Evolutionary conservation across 176 grass and related monocot species (phyloP), one percentile per base, ranked within the genome.

Genomic region (Areca catechu): DNA sequence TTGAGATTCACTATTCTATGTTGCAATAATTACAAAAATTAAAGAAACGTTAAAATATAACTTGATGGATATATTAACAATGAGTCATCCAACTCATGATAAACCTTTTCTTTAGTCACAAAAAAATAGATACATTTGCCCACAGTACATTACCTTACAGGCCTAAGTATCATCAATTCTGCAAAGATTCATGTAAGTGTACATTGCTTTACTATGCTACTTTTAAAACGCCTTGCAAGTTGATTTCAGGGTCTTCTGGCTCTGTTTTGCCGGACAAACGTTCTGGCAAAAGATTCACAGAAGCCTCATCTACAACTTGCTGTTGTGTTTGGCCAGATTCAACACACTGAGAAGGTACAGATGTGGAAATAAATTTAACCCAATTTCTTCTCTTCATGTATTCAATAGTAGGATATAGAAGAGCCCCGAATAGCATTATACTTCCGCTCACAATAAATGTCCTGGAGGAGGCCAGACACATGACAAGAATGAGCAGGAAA

Each of bases 401-500:
- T 74, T 80, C 81, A 22, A 98, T 59, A 55, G 65, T 58, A 25
- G 74, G 87, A 68, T 85, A 83, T 10, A 88, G 55, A 22, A 71
- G 66, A 75, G 86, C 71, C 3, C 83, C 73, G n/a, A 68, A 74
- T 17, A 54, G 24, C 54, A 74, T 56, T 5, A 98, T 70, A 60
- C 7, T 58, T 48, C 75, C 81, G 15, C 53, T 92, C 57, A 92
- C 76, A 15, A 54, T 7, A 65, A 92, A 16, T 20, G 93, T 98
- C 70, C 58, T 85, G 5, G 2, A 24, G 1, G 93, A 78, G 16
- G 87, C 93, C 48, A 98, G 72, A 75, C 78, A 92, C 87, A 98
- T 98, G 49, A 92, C 87, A 37, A 65, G 58, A 69, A 64, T 16
- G 62, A 97, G 85, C 64, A 97, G 79, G 54, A 28, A 15, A 4